A percentile compares a stretch with the other conserved stretches of the same genome.
These are phyloP conservation scores for Litsea cubeba DNA, from an alignment of 164 flowering plant genomes.

Conservation along the genomic window DNA sequence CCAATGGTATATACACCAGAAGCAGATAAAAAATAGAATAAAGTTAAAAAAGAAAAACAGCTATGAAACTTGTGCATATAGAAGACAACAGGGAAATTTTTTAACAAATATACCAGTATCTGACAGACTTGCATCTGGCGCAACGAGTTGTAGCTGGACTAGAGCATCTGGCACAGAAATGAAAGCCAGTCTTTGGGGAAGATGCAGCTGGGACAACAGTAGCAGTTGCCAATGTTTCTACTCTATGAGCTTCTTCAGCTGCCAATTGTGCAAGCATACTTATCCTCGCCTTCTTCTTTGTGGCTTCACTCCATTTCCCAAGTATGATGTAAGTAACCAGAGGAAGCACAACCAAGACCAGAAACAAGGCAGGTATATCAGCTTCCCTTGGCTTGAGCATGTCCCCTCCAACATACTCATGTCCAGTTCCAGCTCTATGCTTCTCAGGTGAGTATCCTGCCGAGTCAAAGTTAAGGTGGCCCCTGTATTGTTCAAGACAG, in stretches of 20 bases:
- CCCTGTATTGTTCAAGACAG: neutral
- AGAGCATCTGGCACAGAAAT: conserved; percentile 72
- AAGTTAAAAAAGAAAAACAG: neutral
- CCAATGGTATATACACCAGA: neutral
- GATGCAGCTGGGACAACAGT: conserved; percentile 30
- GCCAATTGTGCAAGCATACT: conserved; percentile 67
- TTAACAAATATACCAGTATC: conserved; percentile 59
- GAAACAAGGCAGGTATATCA: conserved; percentile 64
- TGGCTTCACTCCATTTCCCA: conserved; percentile 78
- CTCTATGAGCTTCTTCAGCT: conserved; percentile 53
- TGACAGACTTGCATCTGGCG: conserved; percentile 77
- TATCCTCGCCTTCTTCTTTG: conserved; percentile 60
- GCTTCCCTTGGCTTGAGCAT: conserved; percentile 94
- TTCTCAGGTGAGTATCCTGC: conserved; percentile 16
- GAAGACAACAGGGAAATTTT: neutral
- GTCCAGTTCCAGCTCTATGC: conserved; percentile 34
- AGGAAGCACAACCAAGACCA: conserved; percentile 78
- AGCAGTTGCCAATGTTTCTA: conserved; percentile 43
- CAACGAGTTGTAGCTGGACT: conserved; percentile 82
- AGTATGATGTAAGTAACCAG: conserved; percentile 65
- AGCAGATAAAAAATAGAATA: too few species aligned
- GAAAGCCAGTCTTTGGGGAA: conserved; percentile 31
- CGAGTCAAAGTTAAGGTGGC: conserved; percentile 2
- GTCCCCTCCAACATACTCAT: conserved; percentile 70
- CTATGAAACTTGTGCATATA: neutral